These are phyloP conservation scores for Rosa lucieae DNA, from an alignment of 306 rosid genomes.

Conservation along the genomic window DNA sequence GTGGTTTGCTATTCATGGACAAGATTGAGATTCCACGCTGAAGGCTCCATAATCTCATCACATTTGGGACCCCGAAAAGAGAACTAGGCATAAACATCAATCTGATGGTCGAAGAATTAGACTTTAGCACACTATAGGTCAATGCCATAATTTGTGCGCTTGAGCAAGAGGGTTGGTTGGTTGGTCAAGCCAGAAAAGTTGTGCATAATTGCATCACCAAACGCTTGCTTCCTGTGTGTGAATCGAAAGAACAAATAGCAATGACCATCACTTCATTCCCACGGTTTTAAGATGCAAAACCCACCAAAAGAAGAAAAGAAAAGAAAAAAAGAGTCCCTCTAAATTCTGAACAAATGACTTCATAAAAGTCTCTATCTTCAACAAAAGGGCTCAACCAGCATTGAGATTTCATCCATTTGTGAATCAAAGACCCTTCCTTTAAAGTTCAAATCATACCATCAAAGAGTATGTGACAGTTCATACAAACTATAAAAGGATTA, in stretches of 20 bases:
- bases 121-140: background rate
- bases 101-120: background rate
- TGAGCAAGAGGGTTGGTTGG: background rate
- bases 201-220: background rate
- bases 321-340: no score
- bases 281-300: background rate
- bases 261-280: conserved; percentile 4
- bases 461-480: background rate
- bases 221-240: background rate
- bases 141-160: background rate
- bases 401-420: background rate
- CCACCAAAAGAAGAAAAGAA: background rate
- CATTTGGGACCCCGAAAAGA: background rate
- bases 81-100: background rate
- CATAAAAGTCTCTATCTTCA: background rate
- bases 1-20: conserved; percentile 7
- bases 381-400: background rate
- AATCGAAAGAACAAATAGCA: background rate
- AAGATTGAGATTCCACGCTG: conserved; percentile 16
- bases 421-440: background rate
- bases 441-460: background rate
- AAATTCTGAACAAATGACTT: background rate
- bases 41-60: conserved; percentile 27
- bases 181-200: background rate
- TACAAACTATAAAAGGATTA: background rate